phyloP scores from a whole-genome alignment of 306 rosid genomes.

The Prunus mume region DNA sequence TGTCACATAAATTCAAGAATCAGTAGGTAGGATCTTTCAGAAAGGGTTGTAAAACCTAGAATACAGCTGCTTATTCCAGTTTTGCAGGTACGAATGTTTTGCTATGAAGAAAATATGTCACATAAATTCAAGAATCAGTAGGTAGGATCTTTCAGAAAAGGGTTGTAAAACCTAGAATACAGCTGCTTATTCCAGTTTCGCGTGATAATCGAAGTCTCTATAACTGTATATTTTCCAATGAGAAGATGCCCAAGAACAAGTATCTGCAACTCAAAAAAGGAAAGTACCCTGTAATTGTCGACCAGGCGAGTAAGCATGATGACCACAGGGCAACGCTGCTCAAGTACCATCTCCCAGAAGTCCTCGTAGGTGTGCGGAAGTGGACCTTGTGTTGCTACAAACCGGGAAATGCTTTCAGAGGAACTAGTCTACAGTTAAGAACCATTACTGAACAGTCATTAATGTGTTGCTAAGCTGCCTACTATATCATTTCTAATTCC shows the following conservation, averaged over 20 bases:
- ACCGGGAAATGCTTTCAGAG: constrained; percentile 40
- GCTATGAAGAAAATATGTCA: neutral
- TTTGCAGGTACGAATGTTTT: neutral
- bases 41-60: neutral
- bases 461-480: neutral
- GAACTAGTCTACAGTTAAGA: constrained; percentile 53
- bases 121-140: neutral
- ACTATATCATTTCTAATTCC: neutral
- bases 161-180: neutral
- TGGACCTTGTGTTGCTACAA: constrained; percentile 97
- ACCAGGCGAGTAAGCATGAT: constrained; percentile 85
- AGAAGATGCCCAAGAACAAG: neutral
- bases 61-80: neutral
- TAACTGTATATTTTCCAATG: neutral
- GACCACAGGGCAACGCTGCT: constrained; percentile 75
- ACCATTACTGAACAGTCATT: constrained; percentile 17
- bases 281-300: constrained; percentile 10
- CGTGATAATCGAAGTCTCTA: neutral
- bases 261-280: constrained; percentile 16
- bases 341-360: constrained; percentile 95
- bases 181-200: neutral
- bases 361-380: constrained; percentile 85
- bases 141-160: neutral
- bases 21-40: neutral
- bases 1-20: neutral